phyloP scores from a whole-genome alignment of 768 basidiomycete species.

The Leccinellum rugosiceps region DNA sequence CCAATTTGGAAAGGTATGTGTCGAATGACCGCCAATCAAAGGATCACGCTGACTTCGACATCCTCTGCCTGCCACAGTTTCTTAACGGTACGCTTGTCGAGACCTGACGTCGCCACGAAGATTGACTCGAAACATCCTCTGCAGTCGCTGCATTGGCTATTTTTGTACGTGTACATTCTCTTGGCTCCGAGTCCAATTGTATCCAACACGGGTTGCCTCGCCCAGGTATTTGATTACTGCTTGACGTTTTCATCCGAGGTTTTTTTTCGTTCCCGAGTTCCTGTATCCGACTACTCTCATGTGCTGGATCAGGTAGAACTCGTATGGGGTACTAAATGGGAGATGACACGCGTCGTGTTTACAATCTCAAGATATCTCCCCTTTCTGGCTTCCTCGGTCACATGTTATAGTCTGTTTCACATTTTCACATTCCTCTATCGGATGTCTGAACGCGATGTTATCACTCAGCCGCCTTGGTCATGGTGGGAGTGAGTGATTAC shows the following conservation, averaged over 20 bases:
- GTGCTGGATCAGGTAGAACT: constrained; percentile 12
- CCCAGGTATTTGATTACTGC: constrained; percentile 24
- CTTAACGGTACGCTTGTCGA: constrained; percentile 15
- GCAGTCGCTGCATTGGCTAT: constrained; percentile 19
- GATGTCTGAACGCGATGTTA: neutral
- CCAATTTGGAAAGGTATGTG: constrained; percentile 25
- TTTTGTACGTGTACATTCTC: constrained; percentile 11
- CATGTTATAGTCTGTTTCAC: constrained; percentile 18
- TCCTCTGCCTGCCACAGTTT: constrained; percentile 2
- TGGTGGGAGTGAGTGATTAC: constrained; percentile 1
- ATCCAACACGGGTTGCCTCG: neutral
- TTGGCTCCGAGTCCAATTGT: neutral
- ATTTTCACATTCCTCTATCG: neutral
- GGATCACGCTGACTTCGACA: neutral
- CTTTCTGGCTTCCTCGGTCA: constrained; percentile 15
- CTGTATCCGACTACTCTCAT: neutral
- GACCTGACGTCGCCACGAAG: neutral
- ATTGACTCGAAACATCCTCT: neutral
- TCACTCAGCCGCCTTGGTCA: constrained; percentile 8
- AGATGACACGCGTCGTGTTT: constrained; percentile 21
- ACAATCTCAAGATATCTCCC: constrained; percentile 28
- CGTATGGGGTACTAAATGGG: constrained; percentile 26
- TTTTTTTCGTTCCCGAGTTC: neutral
- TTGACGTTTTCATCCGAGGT: constrained; percentile 24
- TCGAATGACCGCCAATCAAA: neutral